These are phyloP conservation scores for Aristolochia contorta DNA, from an alignment of 164 flowering plant genomes.

Conservation along the genomic window DNA sequence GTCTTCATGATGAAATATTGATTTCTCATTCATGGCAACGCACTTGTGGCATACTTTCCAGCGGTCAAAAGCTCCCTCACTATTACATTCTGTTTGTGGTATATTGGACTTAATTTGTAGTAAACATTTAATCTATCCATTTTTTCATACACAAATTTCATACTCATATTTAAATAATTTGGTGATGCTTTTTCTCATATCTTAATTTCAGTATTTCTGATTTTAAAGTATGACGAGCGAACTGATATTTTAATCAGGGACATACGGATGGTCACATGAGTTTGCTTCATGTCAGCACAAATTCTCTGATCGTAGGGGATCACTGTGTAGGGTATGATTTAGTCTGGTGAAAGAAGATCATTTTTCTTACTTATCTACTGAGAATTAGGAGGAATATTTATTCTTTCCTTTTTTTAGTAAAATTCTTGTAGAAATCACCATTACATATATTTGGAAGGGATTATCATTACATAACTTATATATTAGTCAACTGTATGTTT, in stretches of 20 bases:
- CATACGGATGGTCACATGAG: slow-evolving; percentile 97
- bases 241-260: slow-evolving; percentile 43
- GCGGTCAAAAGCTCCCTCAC: too few relatives aligned
- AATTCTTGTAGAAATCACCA: too few relatives aligned
- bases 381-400: neutral
- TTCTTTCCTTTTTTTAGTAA: neutral
- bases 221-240: slow-evolving; percentile 1
- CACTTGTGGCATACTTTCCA: too few relatives aligned
- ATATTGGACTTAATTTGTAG: too few relatives aligned
- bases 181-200: neutral
- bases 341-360: neutral
- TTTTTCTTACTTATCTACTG: neutral
- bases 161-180: too few relatives aligned
- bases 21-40: too few relatives aligned
- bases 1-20: too few relatives aligned
- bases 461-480: too few relatives aligned
- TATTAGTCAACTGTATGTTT: neutral
- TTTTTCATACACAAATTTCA: too few relatives aligned
- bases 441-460: too few relatives aligned
- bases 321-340: slow-evolving; percentile 94
- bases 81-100: too few relatives aligned
- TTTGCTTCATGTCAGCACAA: slow-evolving; percentile 56
- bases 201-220: neutral
- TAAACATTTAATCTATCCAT: too few relatives aligned
- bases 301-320: slow-evolving; percentile 85